A percentile compares a stretch with the other conserved stretches of the same genome.
These are phyloP conservation scores for Botrytis pseudocinerea DNA, from an alignment of 2,329 filamentous ascomycete genomes.

Conservation along the genomic window DNA sequence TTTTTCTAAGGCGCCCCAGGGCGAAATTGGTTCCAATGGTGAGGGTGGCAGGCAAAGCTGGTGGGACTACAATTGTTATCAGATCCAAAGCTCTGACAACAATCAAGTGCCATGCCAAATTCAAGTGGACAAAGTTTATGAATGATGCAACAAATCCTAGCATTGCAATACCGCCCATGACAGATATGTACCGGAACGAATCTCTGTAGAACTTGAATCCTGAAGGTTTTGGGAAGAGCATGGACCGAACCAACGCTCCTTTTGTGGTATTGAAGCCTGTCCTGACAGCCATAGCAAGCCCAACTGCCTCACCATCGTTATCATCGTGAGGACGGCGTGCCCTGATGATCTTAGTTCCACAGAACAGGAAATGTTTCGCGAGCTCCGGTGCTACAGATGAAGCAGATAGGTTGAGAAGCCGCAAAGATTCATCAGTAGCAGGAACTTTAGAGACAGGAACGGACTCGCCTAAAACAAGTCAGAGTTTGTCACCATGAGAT, in stretches of 20 bases:
- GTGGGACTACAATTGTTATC: conserved; percentile 96
- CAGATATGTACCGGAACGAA: conserved; percentile 95
- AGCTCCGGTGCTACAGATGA: conserved; percentile 80
- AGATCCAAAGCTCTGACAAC: conserved; percentile 89
- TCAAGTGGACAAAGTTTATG: conserved; percentile 86
- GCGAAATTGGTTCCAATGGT: conserved; percentile 98
- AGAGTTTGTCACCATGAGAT: conserved; percentile 14
- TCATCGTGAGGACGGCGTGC: conserved; percentile 85
- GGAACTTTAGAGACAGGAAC: conserved; percentile 94
- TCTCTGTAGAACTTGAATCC: conserved; percentile 99
- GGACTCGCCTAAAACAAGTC: conserved; percentile 68
- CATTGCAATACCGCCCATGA: conserved; percentile 85
- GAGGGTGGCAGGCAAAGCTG: conserved; percentile 88
- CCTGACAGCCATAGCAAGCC: conserved; percentile 85
- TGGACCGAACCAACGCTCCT: conserved; percentile 89
- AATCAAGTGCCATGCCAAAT: conserved; percentile 84
- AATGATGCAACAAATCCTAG: conserved; percentile 90
- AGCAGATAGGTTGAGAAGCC: conserved; percentile 72
- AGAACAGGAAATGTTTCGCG: conserved; percentile 88
- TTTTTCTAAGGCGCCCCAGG: conserved; percentile 77
- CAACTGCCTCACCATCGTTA: conserved; percentile 82
- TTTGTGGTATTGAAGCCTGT: conserved; percentile 99
- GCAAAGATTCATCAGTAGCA: conserved; percentile 76
- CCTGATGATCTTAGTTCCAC: conserved; percentile 92
- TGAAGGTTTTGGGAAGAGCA: conserved; percentile 97